These are phyloP conservation scores for Epichloe gansuensis DNA, from an alignment of 2,329 filamentous ascomycete genomes.

Conservation along the genomic window DNA sequence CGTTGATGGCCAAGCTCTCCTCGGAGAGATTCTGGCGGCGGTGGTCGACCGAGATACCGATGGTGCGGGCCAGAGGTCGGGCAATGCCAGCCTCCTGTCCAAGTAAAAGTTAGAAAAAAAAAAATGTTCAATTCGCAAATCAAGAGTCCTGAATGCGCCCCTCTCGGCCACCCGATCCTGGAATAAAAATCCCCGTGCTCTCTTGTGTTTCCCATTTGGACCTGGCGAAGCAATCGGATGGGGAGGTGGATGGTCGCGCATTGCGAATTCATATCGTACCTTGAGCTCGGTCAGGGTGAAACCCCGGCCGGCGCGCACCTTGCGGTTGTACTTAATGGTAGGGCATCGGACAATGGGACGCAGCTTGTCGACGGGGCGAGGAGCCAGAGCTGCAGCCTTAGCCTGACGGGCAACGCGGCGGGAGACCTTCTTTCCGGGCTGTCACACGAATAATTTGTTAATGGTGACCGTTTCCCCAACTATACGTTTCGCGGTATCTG, in stretches of 20 bases:
- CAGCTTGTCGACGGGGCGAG: conserved; percentile 93
- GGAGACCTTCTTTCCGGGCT: conserved; percentile 94
- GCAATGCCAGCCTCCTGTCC: conserved; percentile 83
- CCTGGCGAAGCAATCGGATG: background rate
- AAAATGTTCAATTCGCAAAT: background rate
- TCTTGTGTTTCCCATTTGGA: background rate
- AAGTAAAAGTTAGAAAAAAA: conserved; percentile 21
- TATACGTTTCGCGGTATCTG: background rate
- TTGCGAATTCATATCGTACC: conserved; percentile 42
- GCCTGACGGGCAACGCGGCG: conserved; percentile 82
- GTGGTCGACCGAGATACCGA: conserved; percentile 93
- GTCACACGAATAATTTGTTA: conserved; percentile 6
- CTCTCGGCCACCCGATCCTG: background rate
- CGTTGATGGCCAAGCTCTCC: conserved; percentile 89
- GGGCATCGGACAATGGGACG: conserved; percentile 95
- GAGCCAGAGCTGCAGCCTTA: conserved; percentile 91
- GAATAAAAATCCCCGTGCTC: background rate
- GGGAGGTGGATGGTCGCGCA: background rate
- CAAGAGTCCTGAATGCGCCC: background rate
- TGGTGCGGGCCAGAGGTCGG: conserved; percentile 85
- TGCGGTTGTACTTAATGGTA: conserved; percentile 98
- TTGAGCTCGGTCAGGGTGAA: conserved; percentile 98
- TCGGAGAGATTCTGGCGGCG: conserved; percentile 95
- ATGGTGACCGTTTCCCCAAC: background rate
- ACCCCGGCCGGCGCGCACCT: conserved; percentile 88